phyloP scores from a whole-genome alignment of 1,139 yeast species.

The Zygoascus sp. region DNA sequence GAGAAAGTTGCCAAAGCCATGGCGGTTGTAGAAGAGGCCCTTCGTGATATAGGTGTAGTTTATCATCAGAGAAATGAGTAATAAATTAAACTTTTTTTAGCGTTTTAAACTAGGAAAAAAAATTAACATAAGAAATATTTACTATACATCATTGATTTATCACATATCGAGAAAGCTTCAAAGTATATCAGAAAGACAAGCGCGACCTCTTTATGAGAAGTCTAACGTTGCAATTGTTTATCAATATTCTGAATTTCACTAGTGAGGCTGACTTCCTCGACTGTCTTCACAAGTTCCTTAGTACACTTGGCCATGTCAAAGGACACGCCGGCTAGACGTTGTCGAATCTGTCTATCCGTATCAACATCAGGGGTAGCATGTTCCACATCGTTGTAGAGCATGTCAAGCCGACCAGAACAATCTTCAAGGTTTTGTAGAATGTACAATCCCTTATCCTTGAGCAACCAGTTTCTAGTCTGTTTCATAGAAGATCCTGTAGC shows the following conservation, averaged over 20 bases:
- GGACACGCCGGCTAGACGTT: conserved; percentile 90
- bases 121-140: neutral
- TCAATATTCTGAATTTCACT: conserved; percentile 56
- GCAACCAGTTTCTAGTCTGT: conserved; percentile 68
- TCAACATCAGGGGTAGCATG: conserved; percentile 47
- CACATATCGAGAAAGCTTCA: neutral
- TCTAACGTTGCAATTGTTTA: conserved; percentile 19
- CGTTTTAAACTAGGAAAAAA: neutral
- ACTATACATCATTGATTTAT: conserved; percentile 1
- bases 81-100: neutral
- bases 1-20: conserved; percentile 52
- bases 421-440: conserved; percentile 82
- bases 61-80: conserved; percentile 30
- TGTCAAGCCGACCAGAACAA: conserved; percentile 67
- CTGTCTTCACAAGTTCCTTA: conserved; percentile 90
- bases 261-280: conserved; percentile 86
- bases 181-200: neutral
- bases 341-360: conserved; percentile 88
- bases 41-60: conserved; percentile 29
- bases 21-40: conserved; percentile 37
- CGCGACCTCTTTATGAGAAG: neutral
- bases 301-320: conserved; percentile 96
- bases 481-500: conserved; percentile 88
- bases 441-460: conserved; percentile 88
- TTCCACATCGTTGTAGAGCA: conserved; percentile 31